Base-by-base conservation (phyloP, 139 green algal species). In the Chlorella sp. region DNA sequence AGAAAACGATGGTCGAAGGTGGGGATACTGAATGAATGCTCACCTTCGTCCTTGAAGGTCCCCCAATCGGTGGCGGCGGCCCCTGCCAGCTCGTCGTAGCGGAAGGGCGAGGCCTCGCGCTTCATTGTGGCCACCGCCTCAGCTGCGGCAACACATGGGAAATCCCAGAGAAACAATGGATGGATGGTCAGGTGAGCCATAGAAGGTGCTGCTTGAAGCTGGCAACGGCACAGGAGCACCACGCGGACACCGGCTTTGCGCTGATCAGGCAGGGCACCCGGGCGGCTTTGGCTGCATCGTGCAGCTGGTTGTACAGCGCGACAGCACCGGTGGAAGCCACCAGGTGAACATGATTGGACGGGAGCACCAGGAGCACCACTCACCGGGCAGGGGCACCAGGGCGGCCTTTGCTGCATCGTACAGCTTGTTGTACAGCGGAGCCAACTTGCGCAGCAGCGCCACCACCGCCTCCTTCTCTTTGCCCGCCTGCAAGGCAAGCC, bases 351-450 rank as follows among this genome's bases (percentile, higher is more conserved):
- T 30, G 2, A 20, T 48, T 17, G 26, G 32, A 26, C 44, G 32
- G 32, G 13, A 14, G 67, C 4, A 73, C 5, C 32, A n/a, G 58
- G 11, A n/a, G 58, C 24, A 70, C 9, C 62, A 24, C 72, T 13
- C 60, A 83, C 77, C 77, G 32, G 82, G 82, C 43, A 86, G 82
- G 36, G 82, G 82, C 73, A 86, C 73, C 73, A 86, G 40, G 26
- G 82, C 82, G 6, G 80, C 73, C 19, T 86, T 85, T 22, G 87
- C 87, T 9, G 87, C 83, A 26, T 64, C 54, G 62, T 88, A 90
- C 26, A 90, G 77, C 60, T 34, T 46, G 75, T 88, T 88, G 76
- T 90, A 90, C 19, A 90, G 64, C 6, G 82, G 83, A 9, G 87
- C 87, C 72, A 88, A 34, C 48, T 73, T 26, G 46, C 62, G 76